Percentiles rank a stretch among this genome's conserved stretches.
These are phyloP conservation scores for Chrysosporium queenslandicum DNA, from an alignment of 2,329 filamentous ascomycete genomes.

Conservation along the genomic window DNA sequence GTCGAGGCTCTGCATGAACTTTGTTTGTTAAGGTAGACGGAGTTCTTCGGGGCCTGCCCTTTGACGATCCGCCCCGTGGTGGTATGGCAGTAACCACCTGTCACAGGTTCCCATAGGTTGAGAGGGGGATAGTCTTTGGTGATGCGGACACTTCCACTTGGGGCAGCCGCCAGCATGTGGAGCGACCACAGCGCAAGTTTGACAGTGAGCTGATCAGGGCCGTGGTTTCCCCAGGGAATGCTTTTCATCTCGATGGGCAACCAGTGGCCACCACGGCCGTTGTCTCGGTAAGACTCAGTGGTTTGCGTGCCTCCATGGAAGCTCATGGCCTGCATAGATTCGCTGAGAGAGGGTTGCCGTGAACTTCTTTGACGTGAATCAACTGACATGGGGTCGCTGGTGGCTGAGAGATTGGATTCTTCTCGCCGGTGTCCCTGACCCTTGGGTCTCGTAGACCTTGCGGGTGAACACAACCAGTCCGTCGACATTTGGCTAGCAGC, in stretches of 20 bases:
- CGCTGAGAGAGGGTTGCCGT: too few species aligned
- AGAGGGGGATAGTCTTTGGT: not conserved
- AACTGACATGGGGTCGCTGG: too few species aligned
- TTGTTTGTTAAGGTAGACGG: too few species aligned
- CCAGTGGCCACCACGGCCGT: not conserved
- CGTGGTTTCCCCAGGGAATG: conserved; percentile 12
- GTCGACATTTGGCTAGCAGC: conserved; percentile 1
- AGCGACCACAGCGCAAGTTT: conserved; percentile 16
- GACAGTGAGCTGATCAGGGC: conserved; percentile 9
- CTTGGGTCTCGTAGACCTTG: not conserved
- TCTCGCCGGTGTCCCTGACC: too few species aligned
- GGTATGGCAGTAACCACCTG: not conserved
- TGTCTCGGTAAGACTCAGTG: not conserved
- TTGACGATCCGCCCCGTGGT: not conserved
- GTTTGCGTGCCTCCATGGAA: too few species aligned
- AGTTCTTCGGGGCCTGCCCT: not conserved
- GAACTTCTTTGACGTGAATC: too few species aligned
- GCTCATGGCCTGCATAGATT: too few species aligned
- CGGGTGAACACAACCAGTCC: not conserved
- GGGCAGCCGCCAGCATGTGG: conserved; percentile 15
- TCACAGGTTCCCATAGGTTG: conserved; percentile 3
- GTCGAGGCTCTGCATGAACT: too few species aligned
- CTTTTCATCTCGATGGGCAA: conserved; percentile 14
- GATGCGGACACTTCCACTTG: conserved; percentile 2
- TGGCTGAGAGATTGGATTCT: too few species aligned